Base-by-base conservation (phyloP, 164 flowering plant species). In the Tetrastigma voinierianum region DNA sequence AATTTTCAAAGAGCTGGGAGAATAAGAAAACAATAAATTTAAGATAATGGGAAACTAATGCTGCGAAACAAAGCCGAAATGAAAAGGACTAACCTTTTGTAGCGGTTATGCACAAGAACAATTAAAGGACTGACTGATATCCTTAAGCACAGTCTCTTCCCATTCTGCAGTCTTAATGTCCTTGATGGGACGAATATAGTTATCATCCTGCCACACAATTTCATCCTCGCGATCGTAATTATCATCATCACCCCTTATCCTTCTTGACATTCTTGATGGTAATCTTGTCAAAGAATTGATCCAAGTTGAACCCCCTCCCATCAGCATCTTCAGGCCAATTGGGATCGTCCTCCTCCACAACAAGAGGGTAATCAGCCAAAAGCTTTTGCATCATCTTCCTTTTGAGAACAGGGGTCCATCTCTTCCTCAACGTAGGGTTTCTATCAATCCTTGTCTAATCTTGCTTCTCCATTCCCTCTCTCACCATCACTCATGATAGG, bases 281-380 rank as follows among this genome's bases (percentile, higher is more conserved):
- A 11, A 95, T 90, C 80, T 95, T 90, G 73, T 95, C 69, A 70
- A 95, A 90, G 72, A 95, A 95, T 64, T 88, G 93, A 65, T 70
- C 87, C 61, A 92, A 71, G 51, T 78, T 88, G 71, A 95, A 95
- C 0, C 97, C 99, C 84, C 96, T 49, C 0, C 99, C 99, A 81
- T 92, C 96, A 56, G 85, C 93, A 80, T 92, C 93, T 58, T 95
- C 97, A 10, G 97, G 89, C 98, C 99, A 95, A 57, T 84, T 75
- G 43, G 97, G 97, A 73, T 95, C 97, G 43, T 95, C 99, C 71
- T 95, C 97, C 15, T 95, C 91, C 51, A 95, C 90, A 17, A 95
- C 89, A 70, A 95, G 90, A 9, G 99, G 97, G 54, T 92, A 95
- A 47, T 95, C 85, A 46, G 87, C 86, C 55, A 92, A 65, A 73